Conservation (phyloP, 1,139 yeast genomes). For the Candida smagusa region DNA sequence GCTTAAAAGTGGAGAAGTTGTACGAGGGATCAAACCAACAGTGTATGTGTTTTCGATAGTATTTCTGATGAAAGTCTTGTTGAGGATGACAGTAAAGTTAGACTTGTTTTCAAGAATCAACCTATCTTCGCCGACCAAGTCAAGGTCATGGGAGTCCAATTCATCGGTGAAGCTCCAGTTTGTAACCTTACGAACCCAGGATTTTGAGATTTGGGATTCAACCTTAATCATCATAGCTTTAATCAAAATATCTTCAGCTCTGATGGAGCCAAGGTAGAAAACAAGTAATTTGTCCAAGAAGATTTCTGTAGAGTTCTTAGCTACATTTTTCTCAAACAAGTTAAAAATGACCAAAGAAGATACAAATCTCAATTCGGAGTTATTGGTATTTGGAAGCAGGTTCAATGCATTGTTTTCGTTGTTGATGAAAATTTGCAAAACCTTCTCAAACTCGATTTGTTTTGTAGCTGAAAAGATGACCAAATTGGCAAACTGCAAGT, state of each 20-base stretch:
- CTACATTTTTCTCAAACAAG: constrained; percentile 46
- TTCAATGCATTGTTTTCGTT: constrained; percentile 38
- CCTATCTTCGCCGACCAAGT: constrained; percentile 39
- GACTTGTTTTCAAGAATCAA: constrained; percentile 46
- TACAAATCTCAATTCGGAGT: constrained; percentile 30
- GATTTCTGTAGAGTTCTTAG: constrained; percentile 42
- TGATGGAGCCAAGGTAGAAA: constrained; percentile 60
- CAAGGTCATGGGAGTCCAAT: constrained; percentile 37
- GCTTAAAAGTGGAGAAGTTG: constrained; percentile 1
- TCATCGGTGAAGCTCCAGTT: constrained; percentile 64
- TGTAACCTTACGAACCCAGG: constrained; percentile 60
- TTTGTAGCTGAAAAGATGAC: constrained; percentile 33
- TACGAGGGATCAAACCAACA: too few species aligned
- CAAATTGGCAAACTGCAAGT: constrained; percentile 42
- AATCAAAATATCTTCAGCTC: constrained; percentile 60
- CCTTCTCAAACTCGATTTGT: constrained; percentile 46
- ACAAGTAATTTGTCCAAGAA: constrained; percentile 48
- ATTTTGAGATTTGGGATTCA: constrained; percentile 47
- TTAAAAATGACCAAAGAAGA: constrained; percentile 42
- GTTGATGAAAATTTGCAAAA: constrained; percentile 63
- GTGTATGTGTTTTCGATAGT: constrained; percentile 31
- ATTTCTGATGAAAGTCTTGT: constrained; percentile 48
- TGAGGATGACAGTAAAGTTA: constrained; percentile 54
- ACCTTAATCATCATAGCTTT: constrained; percentile 52
- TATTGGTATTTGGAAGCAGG: constrained; percentile 19